phyloP scores from a whole-genome alignment of 768 basidiomycete species.

The Agrocybe praecox region DNA sequence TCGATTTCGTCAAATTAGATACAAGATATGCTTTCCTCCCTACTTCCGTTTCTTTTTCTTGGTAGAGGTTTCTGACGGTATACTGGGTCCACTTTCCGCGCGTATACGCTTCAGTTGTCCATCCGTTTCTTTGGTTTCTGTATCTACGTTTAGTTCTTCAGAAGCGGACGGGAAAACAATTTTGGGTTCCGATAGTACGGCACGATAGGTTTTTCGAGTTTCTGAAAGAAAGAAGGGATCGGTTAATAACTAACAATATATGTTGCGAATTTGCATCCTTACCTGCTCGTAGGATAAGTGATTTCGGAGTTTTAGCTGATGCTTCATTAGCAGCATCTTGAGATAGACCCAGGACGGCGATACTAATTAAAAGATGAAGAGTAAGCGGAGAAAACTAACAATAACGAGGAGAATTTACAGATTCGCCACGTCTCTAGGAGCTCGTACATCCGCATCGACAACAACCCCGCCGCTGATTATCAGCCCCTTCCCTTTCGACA shows the following conservation, averaged over 20 bases:
- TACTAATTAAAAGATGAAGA: slow-evolving; percentile 36
- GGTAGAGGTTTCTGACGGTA: neutral
- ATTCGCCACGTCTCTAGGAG: slow-evolving; percentile 75
- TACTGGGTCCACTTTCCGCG: neutral
- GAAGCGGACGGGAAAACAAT: slow-evolving; percentile 49
- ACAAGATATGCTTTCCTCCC: neutral
- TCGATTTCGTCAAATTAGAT: neutral
- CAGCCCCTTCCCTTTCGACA: slow-evolving; percentile 79
- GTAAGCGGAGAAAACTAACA: neutral
- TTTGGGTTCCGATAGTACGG: slow-evolving; percentile 75
- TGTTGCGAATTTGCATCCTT: slow-evolving; percentile 26
- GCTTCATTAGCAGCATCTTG: slow-evolving; percentile 71
- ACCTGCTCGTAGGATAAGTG: slow-evolving; percentile 76
- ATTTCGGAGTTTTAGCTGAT: slow-evolving; percentile 61
- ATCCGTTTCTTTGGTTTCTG: slow-evolving; percentile 1
- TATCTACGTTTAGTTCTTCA: neutral
- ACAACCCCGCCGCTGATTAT: slow-evolving; percentile 71
- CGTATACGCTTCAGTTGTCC: neutral
- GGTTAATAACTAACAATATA: neutral
- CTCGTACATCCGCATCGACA: slow-evolving; percentile 64
- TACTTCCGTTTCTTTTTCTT: slow-evolving; percentile 21
- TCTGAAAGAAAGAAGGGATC: slow-evolving; percentile 41
- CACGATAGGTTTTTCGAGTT: slow-evolving; percentile 80
- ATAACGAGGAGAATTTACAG: slow-evolving; percentile 48
- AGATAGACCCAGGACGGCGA: slow-evolving; percentile 65